Conservation (phyloP, 2,329 filamentous ascomycete genomes). For the Berkeleyomyces basicola region DNA sequence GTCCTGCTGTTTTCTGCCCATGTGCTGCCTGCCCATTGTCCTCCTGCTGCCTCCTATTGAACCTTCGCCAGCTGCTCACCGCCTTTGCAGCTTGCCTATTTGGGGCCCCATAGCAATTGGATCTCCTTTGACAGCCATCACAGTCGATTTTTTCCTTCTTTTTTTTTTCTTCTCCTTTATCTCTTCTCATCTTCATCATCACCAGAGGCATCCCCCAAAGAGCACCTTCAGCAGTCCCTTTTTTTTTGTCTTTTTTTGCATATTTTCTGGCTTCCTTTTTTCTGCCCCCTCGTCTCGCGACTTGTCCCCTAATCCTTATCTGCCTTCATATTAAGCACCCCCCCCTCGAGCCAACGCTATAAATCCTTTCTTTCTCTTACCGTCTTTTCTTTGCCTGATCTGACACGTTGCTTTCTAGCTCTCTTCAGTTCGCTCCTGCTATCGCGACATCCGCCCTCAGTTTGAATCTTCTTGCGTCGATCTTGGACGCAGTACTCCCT, state of each 20-base stretch:
- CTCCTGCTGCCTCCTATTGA: background rate
- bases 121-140: background rate
- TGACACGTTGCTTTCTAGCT: slow-evolving; percentile 5
- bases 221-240: background rate
- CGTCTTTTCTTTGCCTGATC: slow-evolving; percentile 1
- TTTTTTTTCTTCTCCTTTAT: slow-evolving; percentile 13
- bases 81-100: slow-evolving; percentile 17
- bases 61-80: slow-evolving; percentile 13
- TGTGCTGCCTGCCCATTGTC: no score
- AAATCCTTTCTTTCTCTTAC: slow-evolving; percentile 9
- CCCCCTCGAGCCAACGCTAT: background rate
- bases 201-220: no score
- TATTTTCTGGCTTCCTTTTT: background rate
- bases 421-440: slow-evolving; percentile 7
- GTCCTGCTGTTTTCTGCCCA: background rate
- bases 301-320: slow-evolving; percentile 1
- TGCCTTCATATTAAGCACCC: background rate
- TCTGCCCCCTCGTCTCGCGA: slow-evolving; percentile 8
- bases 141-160: slow-evolving; percentile 7
- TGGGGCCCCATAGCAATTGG: slow-evolving; percentile 1
- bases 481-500: background rate
- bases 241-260: background rate
- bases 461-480: slow-evolving; percentile 5
- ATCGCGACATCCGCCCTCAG: background rate
- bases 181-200: slow-evolving; percentile 13